These are phyloP conservation scores for Piromyces finnis DNA, from an alignment of 192 early-diverging fungal genomes.

Conservation along the genomic window DNA sequence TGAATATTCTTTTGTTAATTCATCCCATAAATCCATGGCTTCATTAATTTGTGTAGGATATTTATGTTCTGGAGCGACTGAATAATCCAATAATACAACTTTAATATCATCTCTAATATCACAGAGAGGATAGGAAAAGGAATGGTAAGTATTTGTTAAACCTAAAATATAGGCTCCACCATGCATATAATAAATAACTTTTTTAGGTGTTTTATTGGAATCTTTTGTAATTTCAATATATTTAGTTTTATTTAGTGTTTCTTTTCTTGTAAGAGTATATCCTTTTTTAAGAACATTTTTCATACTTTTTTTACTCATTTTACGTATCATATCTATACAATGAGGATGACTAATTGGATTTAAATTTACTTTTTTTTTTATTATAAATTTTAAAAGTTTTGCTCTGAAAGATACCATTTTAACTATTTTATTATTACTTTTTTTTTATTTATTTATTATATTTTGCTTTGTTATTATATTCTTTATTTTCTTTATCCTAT, in stretches of 20 bases:
- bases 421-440: too few species aligned
- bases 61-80: background rate
- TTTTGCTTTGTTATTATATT: too few species aligned
- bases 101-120: background rate
- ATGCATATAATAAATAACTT: background rate
- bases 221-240: background rate
- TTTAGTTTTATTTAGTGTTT: background rate
- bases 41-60: background rate
- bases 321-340: too few species aligned
- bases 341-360: background rate
- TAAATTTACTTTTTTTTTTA: background rate
- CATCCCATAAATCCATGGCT: background rate
- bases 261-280: too few species aligned
- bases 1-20: background rate
- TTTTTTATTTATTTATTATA: too few species aligned
- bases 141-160: background rate
- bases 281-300: too few species aligned
- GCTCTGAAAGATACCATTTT: background rate
- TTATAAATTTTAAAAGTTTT: background rate
- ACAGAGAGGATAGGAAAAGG: background rate
- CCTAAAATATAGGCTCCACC: background rate
- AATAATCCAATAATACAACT: background rate
- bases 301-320: too few species aligned
- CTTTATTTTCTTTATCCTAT: too few species aligned
- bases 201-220: background rate